Base-by-base conservation (phyloP, 768 basidiomycete genomes). In the Galerina sulciceps region DNA sequence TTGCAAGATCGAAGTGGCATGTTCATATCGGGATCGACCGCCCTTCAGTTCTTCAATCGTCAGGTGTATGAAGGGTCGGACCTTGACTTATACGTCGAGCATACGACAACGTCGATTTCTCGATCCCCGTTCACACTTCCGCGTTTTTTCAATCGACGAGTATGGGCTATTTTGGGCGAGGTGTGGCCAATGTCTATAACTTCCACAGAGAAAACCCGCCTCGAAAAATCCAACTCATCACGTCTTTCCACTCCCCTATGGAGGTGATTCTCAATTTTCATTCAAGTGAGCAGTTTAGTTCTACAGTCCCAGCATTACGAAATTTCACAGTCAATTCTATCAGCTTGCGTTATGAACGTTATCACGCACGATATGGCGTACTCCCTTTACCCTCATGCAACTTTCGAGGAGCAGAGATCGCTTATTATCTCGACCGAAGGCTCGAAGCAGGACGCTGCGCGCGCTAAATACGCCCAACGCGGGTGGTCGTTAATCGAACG, bases 21-120 rank as follows among this genome's bases (percentile, higher is more conserved):
- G 0, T 62, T 86, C 20, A 78, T 86, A 17, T 85, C 85, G 3
- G 85, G 85, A 10, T 85, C 84, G 0, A 73, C 70, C 23, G 84
- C 82, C 0, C 74, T 85, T 2, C 84, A 86, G 49, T 83, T 84
- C 61, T 73, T 86, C 41, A 78, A 80, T 48, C 65, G 82, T 15
- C 61, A 71, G 0, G 68, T 69, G 37, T 85, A 83, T 58, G 69
- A 74, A 3, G 73, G 73, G 4, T 75, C 83, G 0, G 84, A 86
- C 60, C 75, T 86, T 8, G 85, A 86, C 53, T 38, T 86, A 4
- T 85, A 85, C 64, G 69, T 75, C 14, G 69, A 77, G 6, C 71
- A 2, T 50, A 35, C 23, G 22, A 34, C 15, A 36, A 50, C 11
- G 52, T 35, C n/a, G 37, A 44, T 6, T 53, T 57, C 14, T 1